Base-by-base conservation (phyloP, 2,329 filamentous ascomycete species). In the Aspergillus aculeatus region DNA sequence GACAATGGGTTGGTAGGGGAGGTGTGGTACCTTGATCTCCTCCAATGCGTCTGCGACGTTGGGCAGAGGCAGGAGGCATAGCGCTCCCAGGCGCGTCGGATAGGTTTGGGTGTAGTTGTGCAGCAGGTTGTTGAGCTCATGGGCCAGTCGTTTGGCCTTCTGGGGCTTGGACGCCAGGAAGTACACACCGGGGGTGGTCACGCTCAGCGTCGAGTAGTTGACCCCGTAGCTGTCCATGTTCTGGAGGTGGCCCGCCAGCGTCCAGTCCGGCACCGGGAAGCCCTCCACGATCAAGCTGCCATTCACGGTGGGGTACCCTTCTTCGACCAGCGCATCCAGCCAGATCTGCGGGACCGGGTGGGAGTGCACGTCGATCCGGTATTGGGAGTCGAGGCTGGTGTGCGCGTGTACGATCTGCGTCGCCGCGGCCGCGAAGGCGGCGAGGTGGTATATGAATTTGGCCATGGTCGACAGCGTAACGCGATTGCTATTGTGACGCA, bases 351-450 rank as follows among this genome's bases (percentile, higher is more conserved):
- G 54, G n/a, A 56, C 48, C 5, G 44, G 38, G 35, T 65, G 63
- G 2, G 63, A 64, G 35, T 65, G 63, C 12, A 65, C 62, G 19
- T 65, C 63, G 7, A 65, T 57, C 35, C 62, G 60, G 51, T 62
- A 64, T 35, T 35, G 32, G 11, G 32, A 12, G 14, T 35, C 32
- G 32, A 35, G 11, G 12, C 12, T 35, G 5, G 11, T 35, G 12
- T 35, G 32, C 11, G 32, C 32, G 5, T 12, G 32, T 35, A 35
- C 32, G 14, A 35, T 4, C 14, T 35, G 32, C 32, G 32, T 5
- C 14, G 10, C 32, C 4, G 32, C 32, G 11, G 32, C 32, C 2
- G 3, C 10, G 11, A 35, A 35, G 14, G 12, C 32, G 10, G 32
- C 12, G 32, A 35, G 32, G 12, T 16, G 14, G 32, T 35, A 35